These are phyloP conservation scores for Fusarium subglutinans DNA, from an alignment of 2,329 filamentous ascomycete species.

Conservation along the genomic window DNA sequence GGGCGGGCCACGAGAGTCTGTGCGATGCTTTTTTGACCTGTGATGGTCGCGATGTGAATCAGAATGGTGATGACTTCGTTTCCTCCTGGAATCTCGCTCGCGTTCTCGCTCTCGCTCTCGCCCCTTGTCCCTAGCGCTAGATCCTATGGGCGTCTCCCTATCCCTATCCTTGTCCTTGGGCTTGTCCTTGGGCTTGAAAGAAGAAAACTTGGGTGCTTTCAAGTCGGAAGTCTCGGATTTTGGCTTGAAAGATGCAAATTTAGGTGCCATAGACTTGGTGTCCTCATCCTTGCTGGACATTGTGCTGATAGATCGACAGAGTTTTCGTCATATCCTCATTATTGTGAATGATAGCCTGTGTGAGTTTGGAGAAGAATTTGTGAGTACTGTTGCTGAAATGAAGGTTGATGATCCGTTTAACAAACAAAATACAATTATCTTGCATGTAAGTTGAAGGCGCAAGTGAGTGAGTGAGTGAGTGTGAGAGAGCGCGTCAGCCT, in stretches of 20 bases:
- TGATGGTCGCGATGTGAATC: constrained; percentile 27
- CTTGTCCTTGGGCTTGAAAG: constrained; percentile 66
- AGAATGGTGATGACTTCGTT: constrained; percentile 32
- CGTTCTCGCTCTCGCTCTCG: constrained; percentile 27
- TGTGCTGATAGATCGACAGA: constrained; percentile 9
- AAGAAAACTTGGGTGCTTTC: constrained; percentile 73
- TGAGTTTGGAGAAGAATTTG: too few relatives aligned
- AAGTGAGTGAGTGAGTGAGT: neutral
- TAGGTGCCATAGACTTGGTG: constrained; percentile 61
- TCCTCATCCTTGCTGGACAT: constrained; percentile 44
- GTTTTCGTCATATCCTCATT: constrained; percentile 17
- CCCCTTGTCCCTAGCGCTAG: constrained; percentile 24
- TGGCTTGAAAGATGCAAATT: constrained; percentile 76
- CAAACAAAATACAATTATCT: neutral
- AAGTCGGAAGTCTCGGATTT: constrained; percentile 25
- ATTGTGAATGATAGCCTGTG: neutral
- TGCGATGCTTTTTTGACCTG: constrained; percentile 27
- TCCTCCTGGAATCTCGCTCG: constrained; percentile 31
- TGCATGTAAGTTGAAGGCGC: constrained; percentile 17
- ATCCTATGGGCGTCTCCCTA: constrained; percentile 44
- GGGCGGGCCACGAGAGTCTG: constrained; percentile 22
- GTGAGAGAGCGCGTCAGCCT: constrained; percentile 1
- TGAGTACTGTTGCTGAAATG: neutral
- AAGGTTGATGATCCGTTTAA: neutral
- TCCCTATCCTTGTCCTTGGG: constrained; percentile 43